These are phyloP conservation scores for Spizellomyces sp. DNA, from an alignment of 192 early-diverging fungal genomes.

Conservation along the genomic window DNA sequence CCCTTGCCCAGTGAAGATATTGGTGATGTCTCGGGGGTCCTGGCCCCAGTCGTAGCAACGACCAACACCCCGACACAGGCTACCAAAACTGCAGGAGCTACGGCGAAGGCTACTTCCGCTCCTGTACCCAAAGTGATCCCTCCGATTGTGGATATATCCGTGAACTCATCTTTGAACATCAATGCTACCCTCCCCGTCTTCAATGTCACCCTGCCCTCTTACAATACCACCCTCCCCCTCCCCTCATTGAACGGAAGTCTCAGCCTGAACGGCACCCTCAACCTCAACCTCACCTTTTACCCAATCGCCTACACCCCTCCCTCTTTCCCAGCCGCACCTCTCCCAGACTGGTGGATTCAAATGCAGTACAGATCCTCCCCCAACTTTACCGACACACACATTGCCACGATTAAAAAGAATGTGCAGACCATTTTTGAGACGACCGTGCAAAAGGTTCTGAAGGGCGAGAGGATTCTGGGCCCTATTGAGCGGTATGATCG, in stretches of 20 bases:
- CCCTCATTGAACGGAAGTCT: background rate
- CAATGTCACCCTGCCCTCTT: background rate
- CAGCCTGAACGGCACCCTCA: background rate
- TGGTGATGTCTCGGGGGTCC: background rate
- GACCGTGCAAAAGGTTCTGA: background rate
- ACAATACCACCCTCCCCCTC: background rate
- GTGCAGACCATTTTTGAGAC: conserved; percentile 1
- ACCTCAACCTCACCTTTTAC: conserved; percentile 2
- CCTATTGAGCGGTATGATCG: too few relatives aligned
- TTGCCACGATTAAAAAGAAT: conserved; percentile 1
- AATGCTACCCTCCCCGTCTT: background rate
- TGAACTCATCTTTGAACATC: background rate
- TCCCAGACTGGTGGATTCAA: conserved; percentile 18
- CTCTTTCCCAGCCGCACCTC: conserved; percentile 13
- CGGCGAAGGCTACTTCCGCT: background rate
- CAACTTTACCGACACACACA: background rate
- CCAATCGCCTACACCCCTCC: conserved; percentile 9
- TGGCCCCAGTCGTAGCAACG: background rate
- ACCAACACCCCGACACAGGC: background rate
- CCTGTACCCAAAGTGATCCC: background rate
- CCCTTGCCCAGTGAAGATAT: background rate
- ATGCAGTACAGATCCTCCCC: conserved; percentile 11
- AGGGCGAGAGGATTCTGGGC: background rate
- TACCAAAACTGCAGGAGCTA: conserved; percentile 4
- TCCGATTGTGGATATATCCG: background rate